Base-by-base conservation (phyloP, 75 land plant species). In the Cunninghamia lanceolata region DNA sequence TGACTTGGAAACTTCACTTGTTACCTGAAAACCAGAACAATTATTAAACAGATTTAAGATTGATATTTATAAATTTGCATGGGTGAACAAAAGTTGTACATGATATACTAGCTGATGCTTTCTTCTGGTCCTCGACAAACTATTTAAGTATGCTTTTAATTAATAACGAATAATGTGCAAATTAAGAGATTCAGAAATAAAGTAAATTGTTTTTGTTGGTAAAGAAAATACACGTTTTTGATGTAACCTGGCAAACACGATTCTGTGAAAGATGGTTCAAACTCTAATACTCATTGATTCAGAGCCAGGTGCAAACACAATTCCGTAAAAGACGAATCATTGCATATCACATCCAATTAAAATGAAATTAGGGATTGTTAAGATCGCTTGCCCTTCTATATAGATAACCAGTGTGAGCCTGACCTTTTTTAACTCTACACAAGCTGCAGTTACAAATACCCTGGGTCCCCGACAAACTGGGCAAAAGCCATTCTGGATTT, bases 381-480 rank as follows among this genome's bases (percentile, higher is more conserved):
- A 83, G 53, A 30, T 59, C 30, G 82, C 16, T 73, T 83, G 90
- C 93, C 84, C 88, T 89, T 81, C 74, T 86, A 85, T 94, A 95
- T 6, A 94, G 84, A 54, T 66, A 1, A 19, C 96, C 97, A 86
- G 97, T 95, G 0, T 97, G 96, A 71, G 89, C 83, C 97, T 96
- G 94, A 63, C 99, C 99, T 91, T 94, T 94, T 86, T 87, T 94
- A 38, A 88, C 68, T 45, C 99, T 92, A 82, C 99, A 97, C 15
- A 93, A 86, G 84, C 99, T 97, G 86, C 97, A 97, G 86, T 95
- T 97, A 88, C 99, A 97, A 74, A 97, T 97, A 50, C 91, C 93
- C 28, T 96, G n/a, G n/a, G n/a, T n/a, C n/a, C n/a, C n/a, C n/a
- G 94, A 83, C 97, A 97, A 10, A 88, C 91, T 0, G 97, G 97